These are phyloP conservation scores for Boechera stricta DNA, from an alignment of 345 rosid species.

Conservation along the genomic window DNA sequence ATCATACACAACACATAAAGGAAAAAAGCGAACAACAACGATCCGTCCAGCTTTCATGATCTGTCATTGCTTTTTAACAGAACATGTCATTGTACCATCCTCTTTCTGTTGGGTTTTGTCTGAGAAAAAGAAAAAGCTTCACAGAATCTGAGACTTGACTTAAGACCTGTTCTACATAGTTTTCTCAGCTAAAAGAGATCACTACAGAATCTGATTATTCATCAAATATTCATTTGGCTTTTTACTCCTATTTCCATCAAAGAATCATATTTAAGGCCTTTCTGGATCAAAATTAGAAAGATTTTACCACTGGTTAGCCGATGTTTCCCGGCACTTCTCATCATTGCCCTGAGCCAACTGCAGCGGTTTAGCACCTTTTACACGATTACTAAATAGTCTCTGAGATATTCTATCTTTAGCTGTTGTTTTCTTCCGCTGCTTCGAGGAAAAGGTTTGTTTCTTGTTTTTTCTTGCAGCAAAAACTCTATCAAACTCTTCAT, in stretches of 20 bases:
- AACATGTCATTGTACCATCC: constrained; percentile 21
- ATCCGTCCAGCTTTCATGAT: constrained; percentile 40
- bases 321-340: constrained; percentile 66
- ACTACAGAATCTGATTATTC: constrained; percentile 8
- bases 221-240: background rate
- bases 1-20: constrained; percentile 32
- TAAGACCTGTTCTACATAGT: constrained; percentile 10
- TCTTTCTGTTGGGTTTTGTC: constrained; percentile 36
- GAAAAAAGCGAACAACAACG: constrained; percentile 28
- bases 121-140: background rate
- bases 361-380: constrained; percentile 54
- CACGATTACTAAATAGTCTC: constrained; percentile 59
- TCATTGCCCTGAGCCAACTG: constrained; percentile 65
- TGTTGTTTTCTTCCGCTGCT: constrained; percentile 68
- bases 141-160: constrained; percentile 3
- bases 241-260: background rate
- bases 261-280: constrained; percentile 9
- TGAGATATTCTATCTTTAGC: constrained; percentile 64
- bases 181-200: constrained; percentile 28
- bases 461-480: constrained; percentile 50
- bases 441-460: constrained; percentile 67
- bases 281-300: constrained; percentile 1
- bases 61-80: constrained; percentile 35
- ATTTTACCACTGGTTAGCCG: constrained; percentile 81
- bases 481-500: constrained; percentile 49